Percentiles rank a stretch among this genome's conserved stretches.
phyloP scores from a whole-genome alignment of 2,329 filamentous ascomycete species.

The Juglanconis oblonga region DNA sequence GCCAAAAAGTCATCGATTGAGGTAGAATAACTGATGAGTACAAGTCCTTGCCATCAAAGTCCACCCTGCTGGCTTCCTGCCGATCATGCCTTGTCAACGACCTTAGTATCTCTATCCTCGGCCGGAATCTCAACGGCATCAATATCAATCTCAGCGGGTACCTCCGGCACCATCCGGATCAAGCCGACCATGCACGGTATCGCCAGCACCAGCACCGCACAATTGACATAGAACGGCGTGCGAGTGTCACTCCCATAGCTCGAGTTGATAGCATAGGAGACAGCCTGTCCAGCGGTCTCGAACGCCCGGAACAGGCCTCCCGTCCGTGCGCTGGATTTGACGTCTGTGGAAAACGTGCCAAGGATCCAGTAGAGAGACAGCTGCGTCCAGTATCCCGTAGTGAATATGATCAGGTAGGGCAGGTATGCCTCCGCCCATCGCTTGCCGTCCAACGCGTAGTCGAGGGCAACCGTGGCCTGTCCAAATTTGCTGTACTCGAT shows the following conservation, averaged over 20 bases:
- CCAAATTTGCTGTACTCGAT: constrained; percentile 16
- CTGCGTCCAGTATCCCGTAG: constrained; percentile 19
- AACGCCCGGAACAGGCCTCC: constrained; percentile 29
- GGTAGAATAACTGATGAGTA: neutral
- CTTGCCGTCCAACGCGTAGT: constrained; percentile 9
- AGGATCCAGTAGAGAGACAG: constrained; percentile 34
- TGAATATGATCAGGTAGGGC: constrained; percentile 18
- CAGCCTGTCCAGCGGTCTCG: constrained; percentile 28
- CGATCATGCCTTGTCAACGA: neutral
- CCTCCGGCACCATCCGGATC: constrained; percentile 14
- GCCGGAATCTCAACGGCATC: constrained; percentile 7
- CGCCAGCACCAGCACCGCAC: constrained; percentile 9
- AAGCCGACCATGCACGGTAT: constrained; percentile 15
- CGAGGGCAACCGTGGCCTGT: neutral
- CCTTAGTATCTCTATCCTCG: constrained; percentile 1
- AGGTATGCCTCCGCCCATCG: constrained; percentile 18
- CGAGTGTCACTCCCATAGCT: constrained; percentile 15
- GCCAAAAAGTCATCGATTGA: no score
- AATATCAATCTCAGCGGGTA: constrained; percentile 14
- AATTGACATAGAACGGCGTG: constrained; percentile 16
- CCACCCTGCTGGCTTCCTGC: neutral
- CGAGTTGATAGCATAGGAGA: constrained; percentile 30
- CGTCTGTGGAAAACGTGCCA: constrained; percentile 32
- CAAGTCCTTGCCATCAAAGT: no score
- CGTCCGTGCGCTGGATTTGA: constrained; percentile 28